Conservation (phyloP, 1,284 basidiomycete species). For the Ceratobasidium papillatum region DNA sequence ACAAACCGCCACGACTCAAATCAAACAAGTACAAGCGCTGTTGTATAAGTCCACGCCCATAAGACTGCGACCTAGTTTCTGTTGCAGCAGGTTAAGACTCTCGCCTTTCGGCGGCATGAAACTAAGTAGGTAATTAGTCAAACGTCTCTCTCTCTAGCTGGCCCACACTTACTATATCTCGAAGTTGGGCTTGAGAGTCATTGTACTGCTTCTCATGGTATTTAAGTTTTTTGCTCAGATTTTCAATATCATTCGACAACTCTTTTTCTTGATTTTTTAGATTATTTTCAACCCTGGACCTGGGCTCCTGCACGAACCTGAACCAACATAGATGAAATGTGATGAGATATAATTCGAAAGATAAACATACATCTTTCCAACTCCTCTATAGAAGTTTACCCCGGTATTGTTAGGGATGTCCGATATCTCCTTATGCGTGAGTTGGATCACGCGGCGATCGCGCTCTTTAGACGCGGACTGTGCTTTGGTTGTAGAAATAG, state of each 20-base stretch:
- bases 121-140: neutral
- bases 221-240: slow-evolving; percentile 84
- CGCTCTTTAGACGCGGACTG: slow-evolving; percentile 82
- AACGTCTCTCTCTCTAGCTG: neutral
- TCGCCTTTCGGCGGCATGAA: slow-evolving; percentile 28
- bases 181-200: slow-evolving; percentile 84
- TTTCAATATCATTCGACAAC: slow-evolving; percentile 80
- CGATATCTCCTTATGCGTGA: slow-evolving; percentile 81
- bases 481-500: slow-evolving; percentile 73
- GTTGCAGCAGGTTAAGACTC: neutral
- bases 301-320: slow-evolving; percentile 91
- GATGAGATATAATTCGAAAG: neutral
- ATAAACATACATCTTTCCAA: slow-evolving; percentile 84
- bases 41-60: too few relatives aligned
- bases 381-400: slow-evolving; percentile 84
- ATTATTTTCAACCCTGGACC: slow-evolving; percentile 77
- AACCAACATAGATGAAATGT: neutral
- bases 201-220: slow-evolving; percentile 91
- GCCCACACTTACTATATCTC: slow-evolving; percentile 76
- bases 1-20: too few relatives aligned
- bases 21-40: too few relatives aligned
- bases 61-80: too few relatives aligned
- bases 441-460: slow-evolving; percentile 84
- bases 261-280: slow-evolving; percentile 80
- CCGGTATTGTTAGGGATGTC: slow-evolving; percentile 53